Evolutionary conservation across 2,329 filamentous ascomycete genomes (phyloP), one percentile per base, ranked within the genome.

Genomic region (Sclerotinia borealis): DNA sequence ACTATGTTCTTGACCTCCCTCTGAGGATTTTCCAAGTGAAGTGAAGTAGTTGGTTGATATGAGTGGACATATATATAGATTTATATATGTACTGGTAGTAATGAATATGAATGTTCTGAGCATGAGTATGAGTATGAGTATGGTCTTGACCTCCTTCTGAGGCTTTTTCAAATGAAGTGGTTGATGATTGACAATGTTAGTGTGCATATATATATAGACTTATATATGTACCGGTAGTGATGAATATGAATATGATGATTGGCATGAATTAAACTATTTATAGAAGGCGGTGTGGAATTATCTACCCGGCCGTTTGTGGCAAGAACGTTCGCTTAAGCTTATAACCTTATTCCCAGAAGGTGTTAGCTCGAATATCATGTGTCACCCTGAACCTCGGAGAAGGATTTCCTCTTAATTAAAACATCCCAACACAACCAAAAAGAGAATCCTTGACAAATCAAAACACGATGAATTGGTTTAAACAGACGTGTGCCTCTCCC

Each of bases 391-490:
- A 58, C 39, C 29, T 58, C 54, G 54, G 27, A 58, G 54, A 58
- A 58, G 54, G 54, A 45, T 45, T 58, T 45, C 54, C 54, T 58
- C n/a, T 34, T 36, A 25, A 58, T 25, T 19, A 34, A 34, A 56
- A 58, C 39, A 45, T 27, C 19, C 39, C 43, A 45, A 59, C 56
- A 50, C 56, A 27, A 59, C 31, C 43, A 29, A 50, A 59, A 56
- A 31, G 36, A n/a, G 34, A 6, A 56, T 56, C n/a, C n/a, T 58
- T 58, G 39, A 58, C 54, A 45, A 45, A 10, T n/a, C 8, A 58
- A 45, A 58, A 45, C 54, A 63, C 51, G 27, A 63, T 63, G 60
- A 63, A 63, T 58, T 63, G 60, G 60, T 58, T 63, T 34, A 63
- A 63, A 63, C 60, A 63, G 29, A 63, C 60, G 60, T 63, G 51